Percentiles rank a stretch among this genome's conserved stretches.
Evolutionary conservation across 2,329 filamentous ascomycete species (phyloP).

Genomic region (Malbranchea zuffiana): DNA sequence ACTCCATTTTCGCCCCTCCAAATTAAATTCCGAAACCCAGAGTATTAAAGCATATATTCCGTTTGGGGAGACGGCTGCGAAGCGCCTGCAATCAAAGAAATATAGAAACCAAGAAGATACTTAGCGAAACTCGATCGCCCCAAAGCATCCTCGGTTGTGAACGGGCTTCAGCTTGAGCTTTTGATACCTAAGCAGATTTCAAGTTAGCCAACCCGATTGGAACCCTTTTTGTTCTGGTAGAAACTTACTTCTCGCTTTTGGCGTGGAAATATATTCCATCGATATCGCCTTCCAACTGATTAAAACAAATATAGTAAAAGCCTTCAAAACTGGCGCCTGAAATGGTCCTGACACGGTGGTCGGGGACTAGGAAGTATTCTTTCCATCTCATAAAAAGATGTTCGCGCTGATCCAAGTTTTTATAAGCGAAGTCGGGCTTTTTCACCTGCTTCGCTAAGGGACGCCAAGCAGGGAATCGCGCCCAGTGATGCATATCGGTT

Average conservation of each 20-base stretch:
- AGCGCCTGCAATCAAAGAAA: no score
- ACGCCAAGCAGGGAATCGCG: constrained; percentile 75
- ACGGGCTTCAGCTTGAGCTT: constrained; percentile 86
- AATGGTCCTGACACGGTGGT: constrained; percentile 84
- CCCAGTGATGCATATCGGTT: constrained; percentile 88
- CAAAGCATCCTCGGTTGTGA: constrained; percentile 69
- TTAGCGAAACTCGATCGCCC: constrained; percentile 77
- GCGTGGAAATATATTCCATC: constrained; percentile 96
- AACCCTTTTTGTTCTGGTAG: neutral
- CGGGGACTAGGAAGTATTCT: constrained; percentile 91
- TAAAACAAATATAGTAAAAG: constrained; percentile 99
- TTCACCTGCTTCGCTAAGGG: constrained; percentile 58
- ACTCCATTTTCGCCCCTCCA: neutral
- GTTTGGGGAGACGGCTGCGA: no score
- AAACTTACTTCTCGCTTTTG: constrained; percentile 85
- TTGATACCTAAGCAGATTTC: constrained; percentile 57
- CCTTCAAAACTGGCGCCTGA: constrained; percentile 93
- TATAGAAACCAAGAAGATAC: neutral
- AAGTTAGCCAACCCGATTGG: neutral
- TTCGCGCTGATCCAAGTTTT: constrained; percentile 65
- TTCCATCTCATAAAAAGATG: constrained; percentile 99
- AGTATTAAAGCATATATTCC: no score
- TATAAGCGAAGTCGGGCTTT: constrained; percentile 48
- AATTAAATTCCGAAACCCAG: no score
- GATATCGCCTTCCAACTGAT: constrained; percentile 74